Conservation (phyloP, 257 asterid species). For the Nicotiana obtusifolia region DNA sequence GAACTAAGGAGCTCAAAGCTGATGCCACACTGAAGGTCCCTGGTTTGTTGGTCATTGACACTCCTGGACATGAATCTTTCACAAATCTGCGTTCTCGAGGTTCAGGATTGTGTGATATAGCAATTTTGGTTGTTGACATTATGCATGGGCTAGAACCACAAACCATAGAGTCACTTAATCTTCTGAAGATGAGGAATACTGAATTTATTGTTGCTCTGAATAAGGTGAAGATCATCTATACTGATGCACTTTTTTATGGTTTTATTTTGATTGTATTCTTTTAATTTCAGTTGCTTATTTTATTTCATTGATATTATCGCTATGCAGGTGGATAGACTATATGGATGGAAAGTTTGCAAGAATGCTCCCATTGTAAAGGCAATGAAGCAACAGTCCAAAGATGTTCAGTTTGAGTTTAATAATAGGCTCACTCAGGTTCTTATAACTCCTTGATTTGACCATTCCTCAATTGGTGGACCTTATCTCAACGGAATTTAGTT, state of each 20-base stretch:
- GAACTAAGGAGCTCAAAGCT: conserved; percentile 91
- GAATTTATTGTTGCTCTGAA: conserved; percentile 87
- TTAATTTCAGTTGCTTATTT: background rate
- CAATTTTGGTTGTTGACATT: conserved; percentile 91
- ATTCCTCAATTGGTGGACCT: background rate
- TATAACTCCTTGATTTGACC: background rate
- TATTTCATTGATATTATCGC: conserved; percentile 5
- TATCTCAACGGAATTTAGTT: background rate
- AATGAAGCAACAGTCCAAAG: conserved; percentile 71
- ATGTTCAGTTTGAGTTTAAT: conserved; percentile 63
- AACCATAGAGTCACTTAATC: conserved; percentile 92
- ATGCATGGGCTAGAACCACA: conserved; percentile 99
- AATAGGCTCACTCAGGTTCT: conserved; percentile 66
- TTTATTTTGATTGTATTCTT: background rate
- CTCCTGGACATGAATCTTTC: conserved; percentile 98
- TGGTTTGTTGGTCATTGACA: conserved; percentile 89
- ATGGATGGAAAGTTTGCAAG: conserved; percentile 71
- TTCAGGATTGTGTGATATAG: conserved; percentile 94
- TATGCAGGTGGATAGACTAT: conserved; percentile 78
- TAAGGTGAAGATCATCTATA: conserved; percentile 50
- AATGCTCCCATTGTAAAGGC: conserved; percentile 85
- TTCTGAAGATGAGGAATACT: conserved; percentile 85
- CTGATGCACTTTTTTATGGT: background rate
- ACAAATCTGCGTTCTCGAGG: conserved; percentile 91
- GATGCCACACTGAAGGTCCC: conserved; percentile 95